A percentile compares a stretch with the other conserved stretches of the same genome.
phyloP scores from a whole-genome alignment of 1,284 basidiomycete genomes.

The Ceratobasidium sp. region DNA sequence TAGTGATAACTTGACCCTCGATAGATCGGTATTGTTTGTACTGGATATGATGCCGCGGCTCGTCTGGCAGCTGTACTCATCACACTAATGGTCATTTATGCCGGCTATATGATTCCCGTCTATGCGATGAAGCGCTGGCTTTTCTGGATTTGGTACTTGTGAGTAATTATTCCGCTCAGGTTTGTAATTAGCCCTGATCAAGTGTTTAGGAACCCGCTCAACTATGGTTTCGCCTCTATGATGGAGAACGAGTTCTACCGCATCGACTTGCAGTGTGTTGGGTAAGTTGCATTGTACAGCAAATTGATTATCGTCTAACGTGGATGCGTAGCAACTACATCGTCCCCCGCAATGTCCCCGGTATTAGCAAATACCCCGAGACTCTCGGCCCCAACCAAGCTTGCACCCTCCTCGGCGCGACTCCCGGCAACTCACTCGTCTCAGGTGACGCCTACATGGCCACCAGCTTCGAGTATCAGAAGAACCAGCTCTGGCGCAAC shows the following conservation, averaged over 20 bases:
- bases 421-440: conserved; percentile 39
- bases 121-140: conserved; percentile 86
- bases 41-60: conserved; percentile 57
- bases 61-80: conserved; percentile 56
- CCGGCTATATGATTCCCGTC: conserved; percentile 54
- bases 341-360: conserved; percentile 71
- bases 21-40: conserved; percentile 52
- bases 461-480: conserved; percentile 45
- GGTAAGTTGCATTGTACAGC: conserved; percentile 7
- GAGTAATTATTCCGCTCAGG: conserved; percentile 16
- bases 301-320: conserved; percentile 53
- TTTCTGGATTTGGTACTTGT: conserved; percentile 69
- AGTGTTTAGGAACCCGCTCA: conserved; percentile 73
- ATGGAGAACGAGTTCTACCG: conserved; percentile 88
- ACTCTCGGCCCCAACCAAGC: conserved; percentile 48
- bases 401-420: conserved; percentile 43
- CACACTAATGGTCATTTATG: conserved; percentile 48
- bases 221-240: conserved; percentile 80
- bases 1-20: conserved; percentile 38
- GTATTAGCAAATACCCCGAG: conserved; percentile 66
- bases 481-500: conserved; percentile 48
- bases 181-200: not conserved
- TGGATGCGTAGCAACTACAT: conserved; percentile 57
- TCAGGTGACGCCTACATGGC: conserved; percentile 3
- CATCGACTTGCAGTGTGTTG: conserved; percentile 50